phyloP scores from a whole-genome alignment of 805 yeast genomes.

The Vanderwaltozyma tropicalis region DNA sequence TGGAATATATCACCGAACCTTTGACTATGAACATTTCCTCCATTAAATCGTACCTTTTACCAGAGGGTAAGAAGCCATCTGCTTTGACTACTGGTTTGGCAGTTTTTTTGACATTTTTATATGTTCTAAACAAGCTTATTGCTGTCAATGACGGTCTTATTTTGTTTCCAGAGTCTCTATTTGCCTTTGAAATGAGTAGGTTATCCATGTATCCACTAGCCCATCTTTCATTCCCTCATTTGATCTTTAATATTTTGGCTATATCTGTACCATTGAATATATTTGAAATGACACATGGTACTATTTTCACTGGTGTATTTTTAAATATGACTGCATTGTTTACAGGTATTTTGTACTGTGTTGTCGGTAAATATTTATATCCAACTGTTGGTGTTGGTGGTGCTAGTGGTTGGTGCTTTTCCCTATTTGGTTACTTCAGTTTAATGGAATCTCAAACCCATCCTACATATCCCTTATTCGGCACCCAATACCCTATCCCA shows the following conservation, averaged over 20 bases:
- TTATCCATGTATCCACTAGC: constrained; percentile 60
- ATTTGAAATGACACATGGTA: constrained; percentile 69
- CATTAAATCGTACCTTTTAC: not conserved
- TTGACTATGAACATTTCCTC: not conserved
- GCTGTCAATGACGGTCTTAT: constrained; percentile 6
- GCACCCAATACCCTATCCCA: constrained; percentile 39
- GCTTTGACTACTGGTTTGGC: constrained; percentile 54
- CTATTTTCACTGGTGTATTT: constrained; percentile 76
- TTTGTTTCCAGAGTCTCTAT: constrained; percentile 9
- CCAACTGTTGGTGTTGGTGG: constrained; percentile 54
- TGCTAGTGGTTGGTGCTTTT: constrained; percentile 64
- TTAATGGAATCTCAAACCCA: constrained; percentile 33
- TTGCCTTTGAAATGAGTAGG: constrained; percentile 6
- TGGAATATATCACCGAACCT: too few relatives aligned
- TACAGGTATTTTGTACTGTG: constrained; percentile 54
- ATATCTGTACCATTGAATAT: constrained; percentile 49
- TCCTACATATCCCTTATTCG: constrained; percentile 34
- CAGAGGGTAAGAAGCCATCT: constrained; percentile 33
- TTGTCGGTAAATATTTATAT: constrained; percentile 35
- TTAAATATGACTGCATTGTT: constrained; percentile 60
- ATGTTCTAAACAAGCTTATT: constrained; percentile 16
- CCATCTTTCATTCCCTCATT: constrained; percentile 51
- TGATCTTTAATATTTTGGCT: constrained; percentile 47
- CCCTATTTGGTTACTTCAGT: constrained; percentile 54
- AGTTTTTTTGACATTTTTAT: constrained; percentile 43